phyloP scores from a whole-genome alignment of 116 monocot species.

The Cymodocea nodosa region DNA sequence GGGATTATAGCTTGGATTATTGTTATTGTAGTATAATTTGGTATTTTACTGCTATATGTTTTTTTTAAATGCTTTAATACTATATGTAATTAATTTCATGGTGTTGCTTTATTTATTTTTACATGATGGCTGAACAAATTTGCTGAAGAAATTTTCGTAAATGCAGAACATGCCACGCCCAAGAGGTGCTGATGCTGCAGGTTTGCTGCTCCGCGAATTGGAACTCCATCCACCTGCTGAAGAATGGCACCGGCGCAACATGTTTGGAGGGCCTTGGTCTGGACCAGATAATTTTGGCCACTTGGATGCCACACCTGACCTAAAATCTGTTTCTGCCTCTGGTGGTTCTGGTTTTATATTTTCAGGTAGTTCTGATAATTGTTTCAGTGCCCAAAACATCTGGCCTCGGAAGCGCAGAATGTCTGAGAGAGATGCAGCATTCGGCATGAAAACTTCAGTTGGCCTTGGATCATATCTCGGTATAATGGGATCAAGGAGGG shows the following conservation, averaged over 20 bases:
- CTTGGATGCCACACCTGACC: slow-evolving; percentile 28
- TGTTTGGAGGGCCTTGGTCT: slow-evolving; percentile 98
- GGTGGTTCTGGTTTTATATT: slow-evolving; percentile 13
- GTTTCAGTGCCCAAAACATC: slow-evolving; percentile 30
- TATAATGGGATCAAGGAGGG: slow-evolving; percentile 96
- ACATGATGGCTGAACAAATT: no score
- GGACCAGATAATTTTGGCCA: slow-evolving; percentile 75
- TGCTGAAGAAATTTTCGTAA: background rate
- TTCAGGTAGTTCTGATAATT: slow-evolving; percentile 15
- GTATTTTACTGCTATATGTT: no score
- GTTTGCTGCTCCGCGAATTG: slow-evolving; percentile 79
- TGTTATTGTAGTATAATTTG: no score
- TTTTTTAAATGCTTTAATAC: no score
- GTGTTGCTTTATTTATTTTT: no score
- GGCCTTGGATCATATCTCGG: slow-evolving; percentile 91
- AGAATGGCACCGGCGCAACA: slow-evolving; percentile 98
- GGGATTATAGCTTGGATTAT: no score
- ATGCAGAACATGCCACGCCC: slow-evolving; percentile 96
- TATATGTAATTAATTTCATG: no score
- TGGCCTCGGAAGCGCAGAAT: slow-evolving; percentile 92
- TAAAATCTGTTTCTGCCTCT: slow-evolving; percentile 25
- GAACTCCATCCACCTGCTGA: slow-evolving; percentile 96
- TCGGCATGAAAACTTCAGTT: slow-evolving; percentile 90
- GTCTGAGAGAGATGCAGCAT: slow-evolving; percentile 97
- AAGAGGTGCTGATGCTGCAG: slow-evolving; percentile 95